These are phyloP conservation scores for Allium fistulosum DNA, from an alignment of 106 monocot genomes.

Conservation along the genomic window DNA sequence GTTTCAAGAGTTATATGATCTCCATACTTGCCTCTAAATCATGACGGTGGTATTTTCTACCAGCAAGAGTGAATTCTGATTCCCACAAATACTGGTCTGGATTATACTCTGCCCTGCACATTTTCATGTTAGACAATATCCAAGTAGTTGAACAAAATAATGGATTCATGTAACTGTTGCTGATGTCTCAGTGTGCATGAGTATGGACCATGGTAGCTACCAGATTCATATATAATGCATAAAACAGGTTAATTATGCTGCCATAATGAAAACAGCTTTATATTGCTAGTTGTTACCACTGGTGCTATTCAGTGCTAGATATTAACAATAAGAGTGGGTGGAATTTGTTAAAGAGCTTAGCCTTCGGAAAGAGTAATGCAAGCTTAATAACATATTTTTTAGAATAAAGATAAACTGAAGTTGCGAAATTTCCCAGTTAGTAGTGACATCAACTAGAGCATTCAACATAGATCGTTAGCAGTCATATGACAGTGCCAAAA, in stretches of 20 bases:
- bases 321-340: background rate
- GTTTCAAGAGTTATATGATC: constrained; percentile 13
- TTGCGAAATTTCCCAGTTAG: no score
- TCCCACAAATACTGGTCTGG: constrained; percentile 98
- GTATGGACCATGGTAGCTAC: background rate
- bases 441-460: no score
- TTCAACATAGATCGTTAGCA: no score
- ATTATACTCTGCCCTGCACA: constrained; percentile 89
- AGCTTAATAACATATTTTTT: no score
- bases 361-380: no score
- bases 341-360: background rate
- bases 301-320: background rate
- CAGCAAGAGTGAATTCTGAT: constrained; percentile 89
- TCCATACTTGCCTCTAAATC: constrained; percentile 99
- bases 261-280: background rate
- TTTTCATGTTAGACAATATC: constrained; percentile 16
- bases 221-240: background rate
- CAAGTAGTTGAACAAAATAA: constrained; percentile 5
- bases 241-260: background rate
- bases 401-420: no score
- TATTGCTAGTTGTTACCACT: background rate
- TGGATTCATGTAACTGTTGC: background rate
- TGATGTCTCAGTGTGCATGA: background rate
- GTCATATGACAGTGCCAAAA: no score
- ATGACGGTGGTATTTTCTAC: constrained; percentile 89